phyloP scores from a whole-genome alignment of 768 basidiomycete species.

The Phallus indusiatus region DNA sequence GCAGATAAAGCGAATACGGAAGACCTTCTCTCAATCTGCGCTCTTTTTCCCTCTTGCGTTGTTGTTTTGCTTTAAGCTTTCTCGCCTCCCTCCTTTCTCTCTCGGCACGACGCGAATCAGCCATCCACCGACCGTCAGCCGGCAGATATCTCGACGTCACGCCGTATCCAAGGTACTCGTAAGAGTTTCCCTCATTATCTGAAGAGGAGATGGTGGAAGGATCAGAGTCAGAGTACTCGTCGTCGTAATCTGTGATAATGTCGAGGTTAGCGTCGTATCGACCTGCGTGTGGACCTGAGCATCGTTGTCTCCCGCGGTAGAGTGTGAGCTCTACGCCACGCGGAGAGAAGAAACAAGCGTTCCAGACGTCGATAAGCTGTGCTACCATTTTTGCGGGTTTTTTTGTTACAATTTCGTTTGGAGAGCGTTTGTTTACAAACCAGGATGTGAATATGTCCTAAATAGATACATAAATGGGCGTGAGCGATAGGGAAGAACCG shows the following conservation, averaged over 20 bases:
- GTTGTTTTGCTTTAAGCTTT: not conserved
- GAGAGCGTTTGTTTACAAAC: slow-evolving; percentile 65
- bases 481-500: not conserved
- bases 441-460: slow-evolving; percentile 71
- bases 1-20: slow-evolving; percentile 50
- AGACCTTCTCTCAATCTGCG: not conserved
- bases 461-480: not conserved
- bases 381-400: slow-evolving; percentile 51
- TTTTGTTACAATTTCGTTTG: slow-evolving; percentile 20
- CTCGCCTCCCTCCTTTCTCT: slow-evolving; percentile 32
- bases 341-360: slow-evolving; percentile 59
- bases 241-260: slow-evolving; percentile 32
- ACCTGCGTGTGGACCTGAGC: slow-evolving; percentile 55
- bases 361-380: slow-evolving; percentile 78
- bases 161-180: slow-evolving; percentile 24
- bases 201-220: slow-evolving; percentile 24
- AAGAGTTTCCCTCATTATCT: slow-evolving; percentile 20
- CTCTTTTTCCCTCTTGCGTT: slow-evolving; percentile 14
- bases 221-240: slow-evolving; percentile 14
- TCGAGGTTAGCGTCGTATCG: slow-evolving; percentile 44
- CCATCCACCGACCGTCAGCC: slow-evolving; percentile 22
- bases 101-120: slow-evolving; percentile 41
- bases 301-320: slow-evolving; percentile 71
- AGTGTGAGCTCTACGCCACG: slow-evolving; percentile 74
- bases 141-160: slow-evolving; percentile 34